Percentiles rank a stretch among this genome's conserved stretches.
phyloP scores from a whole-genome alignment of 345 rosid genomes.

The Gynandropsis gynandra region DNA sequence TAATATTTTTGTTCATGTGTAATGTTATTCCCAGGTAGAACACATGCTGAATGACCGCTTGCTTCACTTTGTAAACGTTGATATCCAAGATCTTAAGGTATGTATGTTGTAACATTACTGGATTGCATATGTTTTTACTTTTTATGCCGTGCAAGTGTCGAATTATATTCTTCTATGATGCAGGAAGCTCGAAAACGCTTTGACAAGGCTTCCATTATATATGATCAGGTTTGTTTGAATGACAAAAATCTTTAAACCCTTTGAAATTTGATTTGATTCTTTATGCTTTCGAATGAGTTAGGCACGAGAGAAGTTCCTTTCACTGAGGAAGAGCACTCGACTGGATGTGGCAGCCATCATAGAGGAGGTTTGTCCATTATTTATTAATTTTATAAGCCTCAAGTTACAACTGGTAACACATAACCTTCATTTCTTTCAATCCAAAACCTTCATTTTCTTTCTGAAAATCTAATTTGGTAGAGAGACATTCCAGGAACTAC shows the following conservation, averaged over 20 bases:
- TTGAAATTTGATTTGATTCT: too few relatives aligned
- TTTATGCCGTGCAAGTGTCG: not conserved
- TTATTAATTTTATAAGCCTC: conserved; percentile 5
- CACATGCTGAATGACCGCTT: conserved; percentile 54
- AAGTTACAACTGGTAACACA: conserved; percentile 14
- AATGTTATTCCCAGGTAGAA: conserved; percentile 41
- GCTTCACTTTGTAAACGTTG: conserved; percentile 44
- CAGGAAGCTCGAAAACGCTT: conserved; percentile 78
- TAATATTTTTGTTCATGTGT: too few relatives aligned
- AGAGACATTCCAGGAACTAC: conserved; percentile 58
- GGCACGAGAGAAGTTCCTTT: conserved; percentile 76
- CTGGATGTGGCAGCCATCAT: conserved; percentile 52
- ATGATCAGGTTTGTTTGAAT: conserved; percentile 62
- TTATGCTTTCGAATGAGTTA: conserved; percentile 25
- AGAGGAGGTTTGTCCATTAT: conserved; percentile 50
- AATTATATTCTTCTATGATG: not conserved
- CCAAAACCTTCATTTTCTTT: conserved; percentile 23
- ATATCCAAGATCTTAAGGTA: conserved; percentile 65
- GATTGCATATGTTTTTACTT: not conserved
- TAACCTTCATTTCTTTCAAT: conserved; percentile 24
- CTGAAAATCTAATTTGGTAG: conserved; percentile 39
- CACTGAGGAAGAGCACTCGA: conserved; percentile 67
- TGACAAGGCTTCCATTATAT: conserved; percentile 60
- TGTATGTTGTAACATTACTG: not conserved
- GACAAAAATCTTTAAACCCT: too few relatives aligned